A percentile compares a stretch with the other conserved stretches of the same genome.
Conservation (phyloP, 2,329 filamentous ascomycete species). For the Colletotrichum orbiculare region DNA sequence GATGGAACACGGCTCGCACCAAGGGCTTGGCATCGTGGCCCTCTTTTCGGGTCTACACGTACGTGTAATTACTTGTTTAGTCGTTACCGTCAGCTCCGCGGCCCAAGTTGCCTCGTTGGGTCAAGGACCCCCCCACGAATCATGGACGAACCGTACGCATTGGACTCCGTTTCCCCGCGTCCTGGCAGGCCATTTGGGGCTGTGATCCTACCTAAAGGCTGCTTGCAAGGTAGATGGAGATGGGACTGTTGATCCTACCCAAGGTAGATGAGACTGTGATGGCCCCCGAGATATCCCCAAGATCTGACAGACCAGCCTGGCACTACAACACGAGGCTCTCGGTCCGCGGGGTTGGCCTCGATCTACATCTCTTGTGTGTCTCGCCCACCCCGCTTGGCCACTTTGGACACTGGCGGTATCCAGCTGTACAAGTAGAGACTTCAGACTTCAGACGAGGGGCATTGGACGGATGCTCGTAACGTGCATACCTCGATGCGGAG, state of each 20-base stretch:
- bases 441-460: slow-evolving; percentile 3
- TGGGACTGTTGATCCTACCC: background rate
- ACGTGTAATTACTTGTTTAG: background rate
- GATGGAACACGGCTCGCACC: slow-evolving; percentile 18
- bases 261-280: slow-evolving; percentile 1
- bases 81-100: slow-evolving; percentile 2
- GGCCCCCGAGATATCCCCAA: slow-evolving; percentile 25
- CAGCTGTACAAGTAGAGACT: too few relatives aligned
- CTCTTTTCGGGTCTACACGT: background rate
- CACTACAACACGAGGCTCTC: background rate
- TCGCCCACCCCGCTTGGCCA: slow-evolving; percentile 14
- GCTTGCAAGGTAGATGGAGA: too few relatives aligned
- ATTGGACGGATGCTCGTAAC: slow-evolving; percentile 5
- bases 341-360: background rate
- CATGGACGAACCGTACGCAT: background rate
- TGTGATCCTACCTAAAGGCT: too few relatives aligned
- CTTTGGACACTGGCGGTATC: background rate
- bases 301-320: slow-evolving; percentile 2
- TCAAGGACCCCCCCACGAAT: background rate
- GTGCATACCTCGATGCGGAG: slow-evolving; percentile 20
- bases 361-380: background rate
- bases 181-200: too few relatives aligned
- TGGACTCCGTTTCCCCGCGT: background rate
- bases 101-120: slow-evolving; percentile 4
- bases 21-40: background rate